A percentile compares a stretch with the other conserved stretches of the same genome.
Conservation (phyloP, 805 yeast genomes). For the Yamadazyma akitaensis region DNA sequence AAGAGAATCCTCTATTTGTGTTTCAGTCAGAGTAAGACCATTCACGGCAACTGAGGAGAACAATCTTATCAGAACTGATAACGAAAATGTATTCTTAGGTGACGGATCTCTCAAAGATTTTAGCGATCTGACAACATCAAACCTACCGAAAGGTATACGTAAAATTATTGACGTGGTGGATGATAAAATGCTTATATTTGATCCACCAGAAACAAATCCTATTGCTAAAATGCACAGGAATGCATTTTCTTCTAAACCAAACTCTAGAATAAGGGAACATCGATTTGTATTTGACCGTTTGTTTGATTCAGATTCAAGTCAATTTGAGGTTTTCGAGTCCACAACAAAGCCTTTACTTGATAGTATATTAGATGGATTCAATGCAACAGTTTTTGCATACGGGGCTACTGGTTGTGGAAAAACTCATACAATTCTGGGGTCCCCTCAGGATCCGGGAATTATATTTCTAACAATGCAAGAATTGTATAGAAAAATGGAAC, state of each 20-base stretch:
- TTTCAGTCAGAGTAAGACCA: slow-evolving; percentile 82
- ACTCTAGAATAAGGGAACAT: slow-evolving; percentile 62
- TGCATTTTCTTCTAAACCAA: slow-evolving; percentile 35
- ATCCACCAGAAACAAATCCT: slow-evolving; percentile 75
- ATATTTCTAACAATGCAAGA: slow-evolving; percentile 77
- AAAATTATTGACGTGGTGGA: slow-evolving; percentile 77
- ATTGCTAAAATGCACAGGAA: slow-evolving; percentile 45
- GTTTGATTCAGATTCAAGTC: slow-evolving; percentile 64
- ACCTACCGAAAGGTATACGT: slow-evolving; percentile 51
- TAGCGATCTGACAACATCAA: not conserved
- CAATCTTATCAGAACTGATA: slow-evolving; percentile 41
- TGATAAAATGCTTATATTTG: slow-evolving; percentile 81
- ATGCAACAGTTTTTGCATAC: slow-evolving; percentile 91
- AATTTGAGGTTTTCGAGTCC: slow-evolving; percentile 59
- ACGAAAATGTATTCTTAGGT: slow-evolving; percentile 45
- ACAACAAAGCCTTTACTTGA: slow-evolving; percentile 75
- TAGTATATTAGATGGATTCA: slow-evolving; percentile 76
- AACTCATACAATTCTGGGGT: slow-evolving; percentile 85
- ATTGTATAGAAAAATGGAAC: slow-evolving; percentile 60
- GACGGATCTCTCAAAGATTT: slow-evolving; percentile 46
- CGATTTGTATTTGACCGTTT: slow-evolving; percentile 78
- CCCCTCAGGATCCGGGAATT: slow-evolving; percentile 70
- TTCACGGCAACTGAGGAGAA: slow-evolving; percentile 60
- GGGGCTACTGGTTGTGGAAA: slow-evolving; percentile 99
- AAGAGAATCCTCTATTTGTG: slow-evolving; percentile 61